phyloP scores from a whole-genome alignment of 768 basidiomycete genomes.

The Jaapia argillacea region DNA sequence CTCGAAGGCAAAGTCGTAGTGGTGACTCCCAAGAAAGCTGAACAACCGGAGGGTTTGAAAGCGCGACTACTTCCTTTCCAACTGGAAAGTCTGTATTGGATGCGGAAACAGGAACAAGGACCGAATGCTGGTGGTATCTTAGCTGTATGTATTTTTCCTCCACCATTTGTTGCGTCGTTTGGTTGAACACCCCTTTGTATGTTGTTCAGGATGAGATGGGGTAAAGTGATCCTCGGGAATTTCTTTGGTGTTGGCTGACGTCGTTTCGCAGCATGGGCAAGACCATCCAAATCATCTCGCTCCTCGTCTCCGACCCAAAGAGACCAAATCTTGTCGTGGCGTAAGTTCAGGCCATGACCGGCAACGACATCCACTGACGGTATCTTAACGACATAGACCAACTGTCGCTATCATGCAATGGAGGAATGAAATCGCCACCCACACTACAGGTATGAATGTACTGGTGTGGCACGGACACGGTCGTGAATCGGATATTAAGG shows the following conservation, averaged over 20 bases:
- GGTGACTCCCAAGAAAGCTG: slow-evolving; percentile 55
- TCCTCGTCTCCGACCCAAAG: slow-evolving; percentile 67
- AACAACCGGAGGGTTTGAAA: slow-evolving; percentile 78
- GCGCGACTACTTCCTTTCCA: slow-evolving; percentile 89
- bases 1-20: slow-evolving; percentile 53
- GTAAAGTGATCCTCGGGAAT: slow-evolving; percentile 28
- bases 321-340: slow-evolving; percentile 91
- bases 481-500: slow-evolving; percentile 53
- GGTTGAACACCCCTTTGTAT: no score
- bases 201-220: slow-evolving; percentile 98
- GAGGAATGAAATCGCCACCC: slow-evolving; percentile 85
- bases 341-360: slow-evolving; percentile 30
- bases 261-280: slow-evolving; percentile 63
- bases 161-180: slow-evolving; percentile 1
- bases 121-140: slow-evolving; percentile 89
- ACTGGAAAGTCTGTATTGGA: slow-evolving; percentile 90
- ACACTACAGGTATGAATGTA: slow-evolving; percentile 77
- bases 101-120: slow-evolving; percentile 85
- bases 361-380: not conserved
- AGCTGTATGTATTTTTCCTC: slow-evolving; percentile 60
- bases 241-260: slow-evolving; percentile 5
- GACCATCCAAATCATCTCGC: slow-evolving; percentile 92
- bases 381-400: slow-evolving; percentile 21
- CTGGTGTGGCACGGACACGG: slow-evolving; percentile 88
- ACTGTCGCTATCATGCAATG: slow-evolving; percentile 66